Evolutionary conservation across 495 filamentous ascomycete species (phyloP), one percentile per base, ranked within the genome.

Genomic region (Amniculicola lignicola): DNA sequence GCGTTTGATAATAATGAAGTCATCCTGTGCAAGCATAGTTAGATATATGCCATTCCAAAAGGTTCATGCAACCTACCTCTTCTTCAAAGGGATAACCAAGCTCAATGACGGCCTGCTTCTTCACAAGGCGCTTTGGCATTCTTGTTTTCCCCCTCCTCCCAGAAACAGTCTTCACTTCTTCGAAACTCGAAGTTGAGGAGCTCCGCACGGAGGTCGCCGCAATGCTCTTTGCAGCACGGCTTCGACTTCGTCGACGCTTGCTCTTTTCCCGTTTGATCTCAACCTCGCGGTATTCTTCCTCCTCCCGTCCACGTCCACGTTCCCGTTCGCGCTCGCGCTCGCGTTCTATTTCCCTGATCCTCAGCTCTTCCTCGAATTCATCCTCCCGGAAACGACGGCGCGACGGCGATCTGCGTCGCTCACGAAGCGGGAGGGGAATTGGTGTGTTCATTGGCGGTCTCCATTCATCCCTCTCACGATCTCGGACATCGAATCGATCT

Each of bases 101-200:
- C 40, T 93, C 87, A 54, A 89, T 81, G 45, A 96, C 79, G 12
- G 88, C 90, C 59, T 81, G 75, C 67, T 84, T 82, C 63, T 85
- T 83, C 33, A 90, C 85, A 51, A 94, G 76, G 35, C 83, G 79
- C 31, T 79, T 78, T 0, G 90, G 90, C 70, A 96, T 88, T 47
- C 85, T 78, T 10, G 90, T 95, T 77, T 90, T 93, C 54, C 90
- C 90, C 66, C 85, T 88, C 69, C 89, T 89, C 15, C 86, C 88
- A 58, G 86, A 84, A 19, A 18, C 27, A 11, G 42, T 36, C 3
- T 41, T 25, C 2, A 67, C 48, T 38, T 65, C 62, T 33, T 67
- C 64, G 44, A 66, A 69, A 41, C 66, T 68, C 3, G 51, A 59
- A 3, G 66, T 57, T 16, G 51, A 61, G 14, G 66, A 70, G 51